Evolutionary conservation across 495 filamentous ascomycete species (phyloP).

Genomic region (Clohesyomyces aquaticus): DNA sequence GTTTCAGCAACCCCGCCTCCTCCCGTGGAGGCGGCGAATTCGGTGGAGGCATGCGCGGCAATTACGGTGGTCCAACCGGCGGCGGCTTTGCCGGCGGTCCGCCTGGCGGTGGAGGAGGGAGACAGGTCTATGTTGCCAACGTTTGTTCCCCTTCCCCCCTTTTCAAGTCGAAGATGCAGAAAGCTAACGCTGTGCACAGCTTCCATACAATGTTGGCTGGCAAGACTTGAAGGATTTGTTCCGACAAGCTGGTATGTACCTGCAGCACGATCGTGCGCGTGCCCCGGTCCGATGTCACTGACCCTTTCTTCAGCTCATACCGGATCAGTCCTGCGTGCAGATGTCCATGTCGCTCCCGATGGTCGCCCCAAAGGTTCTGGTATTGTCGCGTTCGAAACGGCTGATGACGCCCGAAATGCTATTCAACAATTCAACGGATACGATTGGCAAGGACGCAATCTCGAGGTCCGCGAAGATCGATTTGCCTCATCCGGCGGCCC

Average conservation of each 20-base stretch:
- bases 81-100: constrained; percentile 45
- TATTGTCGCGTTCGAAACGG: constrained; percentile 93
- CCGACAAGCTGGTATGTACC: constrained; percentile 88
- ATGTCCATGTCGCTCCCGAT: constrained; percentile 89
- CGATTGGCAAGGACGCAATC: constrained; percentile 91
- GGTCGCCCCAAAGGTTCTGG: constrained; percentile 95
- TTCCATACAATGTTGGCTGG: constrained; percentile 97
- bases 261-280: background rate
- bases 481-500: constrained; percentile 66
- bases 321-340: constrained; percentile 89
- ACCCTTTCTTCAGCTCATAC: constrained; percentile 53
- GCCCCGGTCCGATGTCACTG: constrained; percentile 3
- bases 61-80: constrained; percentile 54
- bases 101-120: constrained; percentile 49
- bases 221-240: constrained; percentile 99
- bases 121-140: constrained; percentile 97
- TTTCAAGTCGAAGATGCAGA: constrained; percentile 20
- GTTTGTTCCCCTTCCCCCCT: constrained; percentile 67
- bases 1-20: constrained; percentile 71
- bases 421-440: constrained; percentile 98
- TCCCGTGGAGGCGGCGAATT: constrained; percentile 51
- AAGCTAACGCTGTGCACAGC: constrained; percentile 61
- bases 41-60: constrained; percentile 54
- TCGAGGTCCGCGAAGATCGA: constrained; percentile 96
- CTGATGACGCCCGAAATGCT: constrained; percentile 92